These are phyloP conservation scores for Nymphaea thermarum DNA, from an alignment of 164 flowering plant genomes.

Conservation along the genomic window DNA sequence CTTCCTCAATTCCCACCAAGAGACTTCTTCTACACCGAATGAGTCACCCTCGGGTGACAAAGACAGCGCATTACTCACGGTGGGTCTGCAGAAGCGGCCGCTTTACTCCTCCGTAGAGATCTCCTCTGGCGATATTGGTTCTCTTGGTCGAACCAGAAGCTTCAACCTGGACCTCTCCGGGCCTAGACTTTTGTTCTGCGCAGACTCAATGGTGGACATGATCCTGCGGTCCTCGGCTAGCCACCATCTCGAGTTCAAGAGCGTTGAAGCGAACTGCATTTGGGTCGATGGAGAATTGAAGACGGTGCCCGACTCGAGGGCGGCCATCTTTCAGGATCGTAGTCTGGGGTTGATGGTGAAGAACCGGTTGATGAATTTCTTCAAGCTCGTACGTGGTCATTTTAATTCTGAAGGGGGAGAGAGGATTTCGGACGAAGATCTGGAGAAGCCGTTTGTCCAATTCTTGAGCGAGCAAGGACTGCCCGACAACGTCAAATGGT, in stretches of 20 bases:
- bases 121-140: conserved; percentile 11
- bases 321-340: conserved; percentile 63
- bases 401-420: conserved; percentile 11
- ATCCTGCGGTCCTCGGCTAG: conserved; percentile 50
- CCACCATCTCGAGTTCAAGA: conserved; percentile 69
- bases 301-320: conserved; percentile 67
- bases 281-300: conserved; percentile 26
- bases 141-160: conserved; percentile 26
- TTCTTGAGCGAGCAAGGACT: conserved; percentile 57
- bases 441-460: conserved; percentile 69
- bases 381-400: conserved; percentile 69
- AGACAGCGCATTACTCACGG: conserved; percentile 7
- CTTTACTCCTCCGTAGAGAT: conserved; percentile 48
- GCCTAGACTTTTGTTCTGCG: conserved; percentile 73
- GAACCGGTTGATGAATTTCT: conserved; percentile 66
- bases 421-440: conserved; percentile 55
- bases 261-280: conserved; percentile 53
- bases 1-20: conserved; percentile 25
- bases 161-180: conserved; percentile 59
- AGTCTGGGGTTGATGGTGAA: conserved; percentile 50
- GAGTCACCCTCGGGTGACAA: background rate
- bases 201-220: conserved; percentile 52
- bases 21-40: background rate
- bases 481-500: conserved; percentile 82
- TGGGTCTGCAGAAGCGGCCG: conserved; percentile 18